These are phyloP conservation scores for Phytophthora sp. DNA, from an alignment of 352 stramenopile species.

Conservation along the genomic window DNA sequence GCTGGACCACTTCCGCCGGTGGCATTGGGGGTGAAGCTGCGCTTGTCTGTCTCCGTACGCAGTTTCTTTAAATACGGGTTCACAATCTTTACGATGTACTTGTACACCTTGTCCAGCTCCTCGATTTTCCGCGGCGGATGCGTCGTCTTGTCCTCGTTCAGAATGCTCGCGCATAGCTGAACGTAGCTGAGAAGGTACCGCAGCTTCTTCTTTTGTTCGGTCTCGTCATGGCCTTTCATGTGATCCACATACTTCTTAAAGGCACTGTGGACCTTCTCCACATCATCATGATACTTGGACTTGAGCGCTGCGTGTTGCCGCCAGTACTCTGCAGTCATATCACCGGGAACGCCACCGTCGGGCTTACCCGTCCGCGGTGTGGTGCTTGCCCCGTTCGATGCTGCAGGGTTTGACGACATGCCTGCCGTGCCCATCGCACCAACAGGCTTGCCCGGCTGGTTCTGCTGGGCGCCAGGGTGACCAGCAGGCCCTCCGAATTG, in stretches of 20 bases:
- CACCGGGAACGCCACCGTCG: constrained; percentile 27
- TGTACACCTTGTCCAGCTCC: constrained; percentile 89
- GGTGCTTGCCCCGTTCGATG: constrained; percentile 20
- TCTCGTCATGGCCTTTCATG: constrained; percentile 88
- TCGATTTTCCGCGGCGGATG: constrained; percentile 77
- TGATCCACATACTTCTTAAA: constrained; percentile 91
- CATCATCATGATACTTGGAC: constrained; percentile 81
- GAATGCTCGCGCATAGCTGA: constrained; percentile 76
- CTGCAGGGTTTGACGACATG: constrained; percentile 33
- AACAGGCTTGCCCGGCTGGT: constrained; percentile 24
- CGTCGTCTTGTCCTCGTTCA: constrained; percentile 80
- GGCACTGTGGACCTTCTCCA: constrained; percentile 86
- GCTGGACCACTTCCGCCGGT: not conserved
- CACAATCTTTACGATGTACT: constrained; percentile 91
- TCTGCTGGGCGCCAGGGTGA: constrained; percentile 31
- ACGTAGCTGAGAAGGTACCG: constrained; percentile 86
- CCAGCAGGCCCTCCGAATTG: constrained; percentile 35
- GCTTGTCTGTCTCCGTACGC: constrained; percentile 78
- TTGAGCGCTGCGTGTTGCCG: constrained; percentile 78
- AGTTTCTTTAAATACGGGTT: constrained; percentile 89
- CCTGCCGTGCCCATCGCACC: constrained; percentile 12
- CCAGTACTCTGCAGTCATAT: constrained; percentile 78
- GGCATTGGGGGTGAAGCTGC: constrained; percentile 42
- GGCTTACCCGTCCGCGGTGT: constrained; percentile 30
- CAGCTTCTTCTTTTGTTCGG: constrained; percentile 88